Conservation (phyloP, 129 eudicot genomes). For the Pseudognaphalium luteoalbum region DNA sequence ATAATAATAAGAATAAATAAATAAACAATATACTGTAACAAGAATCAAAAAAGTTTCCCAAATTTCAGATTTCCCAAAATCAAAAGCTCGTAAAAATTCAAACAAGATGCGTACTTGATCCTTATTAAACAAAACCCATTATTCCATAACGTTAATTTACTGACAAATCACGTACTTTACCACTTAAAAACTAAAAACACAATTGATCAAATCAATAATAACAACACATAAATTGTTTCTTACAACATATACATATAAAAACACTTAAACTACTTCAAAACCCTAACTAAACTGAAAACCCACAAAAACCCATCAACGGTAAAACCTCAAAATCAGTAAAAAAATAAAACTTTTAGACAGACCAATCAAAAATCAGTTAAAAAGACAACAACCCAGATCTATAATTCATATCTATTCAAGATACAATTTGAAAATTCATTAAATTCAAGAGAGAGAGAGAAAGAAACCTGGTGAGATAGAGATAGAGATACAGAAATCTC, state of each 20-base stretch:
- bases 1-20: conserved; percentile 2
- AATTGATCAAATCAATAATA: not conserved
- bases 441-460: conserved; percentile 18
- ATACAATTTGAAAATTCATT: conserved; percentile 1
- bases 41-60: not conserved
- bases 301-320: conserved; percentile 8
- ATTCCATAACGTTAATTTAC: conserved; percentile 24
- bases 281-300: conserved; percentile 30
- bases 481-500: conserved; percentile 25
- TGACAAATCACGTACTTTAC: conserved; percentile 11
- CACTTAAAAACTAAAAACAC: not conserved
- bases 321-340: not conserved
- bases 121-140: conserved; percentile 16
- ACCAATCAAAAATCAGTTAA: conserved; percentile 30
- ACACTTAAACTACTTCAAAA: conserved; percentile 27
- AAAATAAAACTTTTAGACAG: not conserved
- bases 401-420: conserved; percentile 14
- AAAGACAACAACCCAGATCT: conserved; percentile 47
- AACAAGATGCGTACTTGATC: conserved; percentile 19
- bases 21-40: not conserved
- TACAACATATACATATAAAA: not conserved
- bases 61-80: conserved; percentile 1
- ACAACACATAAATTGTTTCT: not conserved
- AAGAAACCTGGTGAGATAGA: conserved; percentile 37
- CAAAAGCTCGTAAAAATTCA: not conserved